Base-by-base conservation (phyloP, 768 basidiomycete genomes). In the Pulveroboletus sp. region DNA sequence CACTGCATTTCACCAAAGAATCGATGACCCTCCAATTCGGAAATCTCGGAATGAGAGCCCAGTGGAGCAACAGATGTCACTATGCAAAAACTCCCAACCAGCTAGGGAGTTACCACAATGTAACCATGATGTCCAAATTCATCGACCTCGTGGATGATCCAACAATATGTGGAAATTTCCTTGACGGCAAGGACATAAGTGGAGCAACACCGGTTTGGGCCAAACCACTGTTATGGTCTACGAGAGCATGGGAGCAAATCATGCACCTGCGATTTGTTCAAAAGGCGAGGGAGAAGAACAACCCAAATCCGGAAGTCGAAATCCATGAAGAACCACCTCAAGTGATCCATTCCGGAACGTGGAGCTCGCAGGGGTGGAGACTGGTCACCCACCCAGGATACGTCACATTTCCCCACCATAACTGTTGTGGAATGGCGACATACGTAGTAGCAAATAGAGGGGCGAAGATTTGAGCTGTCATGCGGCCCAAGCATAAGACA, bases 291-390 rank as follows among this genome's bases (percentile, higher is more conserved):
- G 9, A 27, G 25, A 27, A 27, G 9, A 27, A 9, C 25, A 27
- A 9, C 25, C 25, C 25, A n/a, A n/a, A n/a, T n/a, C n/a, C n/a
- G n/a, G n/a, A n/a, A n/a, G 5, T 27, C 5, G 25, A 27, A 27
- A 27, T 27, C 5, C 5, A 9, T 19, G 8, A 13, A 21, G 21
- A 5, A 5, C 4, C 13, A 6, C 21, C 38, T 1, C 11, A 6
- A 11, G 7, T 40, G 7, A 36, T 55, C 2, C 9, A 13, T 0
- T 17, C 53, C 0, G 5, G 8, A 4, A 56, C 29, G 0, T 54
- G 56, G 52, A 51, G 2, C 0, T 57, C 38, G 0, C 45, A 47
- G 2, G 49, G 47, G 0, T 56, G 48, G 48, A 33, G 52, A 13
- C 21, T 56, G 0, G 14, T 45, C 0, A 50, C 24, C 0, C 55